Conservation (phyloP, 495 filamentous ascomycete genomes). For the Tuber borchii region DNA sequence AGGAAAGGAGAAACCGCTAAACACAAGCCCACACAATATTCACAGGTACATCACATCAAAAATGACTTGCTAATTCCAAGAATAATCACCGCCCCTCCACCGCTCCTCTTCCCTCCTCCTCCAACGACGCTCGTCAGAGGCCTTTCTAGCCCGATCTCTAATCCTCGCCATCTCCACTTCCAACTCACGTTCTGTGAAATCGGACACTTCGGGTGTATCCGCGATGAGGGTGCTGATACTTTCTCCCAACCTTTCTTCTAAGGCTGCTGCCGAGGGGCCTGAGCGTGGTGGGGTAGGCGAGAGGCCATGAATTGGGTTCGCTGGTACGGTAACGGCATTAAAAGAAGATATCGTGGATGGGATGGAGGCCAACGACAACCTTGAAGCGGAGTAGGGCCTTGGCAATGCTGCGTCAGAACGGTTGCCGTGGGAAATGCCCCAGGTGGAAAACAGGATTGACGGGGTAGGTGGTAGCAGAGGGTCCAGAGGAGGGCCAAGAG, state of each 20-base stretch:
- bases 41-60: background rate
- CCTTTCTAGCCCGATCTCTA: constrained; percentile 23
- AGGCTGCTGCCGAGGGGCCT: background rate
- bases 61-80: background rate
- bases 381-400: constrained; percentile 25
- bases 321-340: constrained; percentile 16
- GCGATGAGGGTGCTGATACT: constrained; percentile 11
- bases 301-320: constrained; percentile 21
- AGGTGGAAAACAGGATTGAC: constrained; percentile 17
- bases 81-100: background rate
- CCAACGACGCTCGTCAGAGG: constrained; percentile 18
- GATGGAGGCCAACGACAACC: constrained; percentile 31
- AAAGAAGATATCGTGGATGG: constrained; percentile 36
- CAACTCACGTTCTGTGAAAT: constrained; percentile 28
- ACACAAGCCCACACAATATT: background rate
- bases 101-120: constrained; percentile 15
- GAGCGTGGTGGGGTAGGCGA: constrained; percentile 33
- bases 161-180: constrained; percentile 37
- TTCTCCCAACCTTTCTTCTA: background rate
- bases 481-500: constrained; percentile 8
- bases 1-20: background rate
- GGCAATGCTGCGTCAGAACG: constrained; percentile 10
- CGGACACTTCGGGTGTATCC: constrained; percentile 22
- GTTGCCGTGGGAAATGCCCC: constrained; percentile 3
- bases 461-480: constrained; percentile 13